These are phyloP conservation scores for Annulohypoxylon truncatum DNA, from an alignment of 2,329 filamentous ascomycete species.

Conservation along the genomic window DNA sequence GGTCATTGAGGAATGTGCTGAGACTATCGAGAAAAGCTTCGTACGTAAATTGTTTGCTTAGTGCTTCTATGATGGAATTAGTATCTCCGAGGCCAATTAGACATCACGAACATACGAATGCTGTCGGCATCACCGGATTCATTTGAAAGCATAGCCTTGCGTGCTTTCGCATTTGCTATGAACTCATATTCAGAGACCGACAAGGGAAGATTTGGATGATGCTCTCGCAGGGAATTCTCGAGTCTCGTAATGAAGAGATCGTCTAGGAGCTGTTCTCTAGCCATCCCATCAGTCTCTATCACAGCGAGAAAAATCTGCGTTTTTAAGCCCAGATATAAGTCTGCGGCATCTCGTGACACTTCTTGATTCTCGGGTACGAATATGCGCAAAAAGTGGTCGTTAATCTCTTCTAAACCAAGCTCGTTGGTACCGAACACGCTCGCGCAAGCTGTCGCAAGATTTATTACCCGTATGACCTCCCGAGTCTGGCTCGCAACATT, in stretches of 20 bases:
- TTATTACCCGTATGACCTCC: conserved; percentile 49
- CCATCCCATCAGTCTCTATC: conserved; percentile 46
- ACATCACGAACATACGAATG: conserved; percentile 43
- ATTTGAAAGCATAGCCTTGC: conserved; percentile 47
- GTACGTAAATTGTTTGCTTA: conserved; percentile 50
- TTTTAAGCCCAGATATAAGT: conserved; percentile 49
- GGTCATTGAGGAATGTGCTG: conserved; percentile 50
- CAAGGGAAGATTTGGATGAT: conserved; percentile 45
- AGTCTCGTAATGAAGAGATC: conserved; percentile 47
- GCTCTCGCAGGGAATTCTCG: conserved; percentile 43
- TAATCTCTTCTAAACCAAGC: conserved; percentile 49
- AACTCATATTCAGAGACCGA: conserved; percentile 46
- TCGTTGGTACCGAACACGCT: conserved; percentile 51
- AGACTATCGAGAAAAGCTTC: conserved; percentile 50
- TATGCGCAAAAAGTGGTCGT: conserved; percentile 48
- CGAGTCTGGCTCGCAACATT: conserved; percentile 45
- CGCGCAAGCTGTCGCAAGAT: conserved; percentile 50
- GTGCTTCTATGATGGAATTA: conserved; percentile 40
- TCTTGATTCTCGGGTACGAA: conserved; percentile 47
- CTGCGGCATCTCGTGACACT: conserved; percentile 47
- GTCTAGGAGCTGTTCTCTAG: conserved; percentile 45
- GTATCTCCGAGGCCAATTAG: conserved; percentile 6
- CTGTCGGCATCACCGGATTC: conserved; percentile 44
- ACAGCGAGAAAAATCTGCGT: conserved; percentile 50
- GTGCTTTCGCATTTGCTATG: conserved; percentile 43